Conservation (phyloP, 2,329 filamentous ascomycete genomes). For the Fusarium compactum region DNA sequence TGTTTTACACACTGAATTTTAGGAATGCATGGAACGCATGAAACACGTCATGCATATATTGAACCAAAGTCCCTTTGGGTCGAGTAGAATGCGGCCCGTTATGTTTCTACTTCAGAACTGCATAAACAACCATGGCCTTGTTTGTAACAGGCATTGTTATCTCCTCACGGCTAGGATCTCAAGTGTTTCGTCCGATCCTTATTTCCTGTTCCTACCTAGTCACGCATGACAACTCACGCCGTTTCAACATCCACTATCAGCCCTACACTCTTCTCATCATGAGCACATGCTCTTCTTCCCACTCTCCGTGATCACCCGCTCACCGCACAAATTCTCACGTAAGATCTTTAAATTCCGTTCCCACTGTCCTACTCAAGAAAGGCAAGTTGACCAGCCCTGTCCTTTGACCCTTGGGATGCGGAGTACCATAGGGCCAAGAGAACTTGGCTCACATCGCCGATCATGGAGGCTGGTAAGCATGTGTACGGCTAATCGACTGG, state of each 20-base stretch:
- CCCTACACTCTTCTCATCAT: conserved; percentile 25
- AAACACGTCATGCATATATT: conserved; percentile 20
- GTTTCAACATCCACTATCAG: conserved; percentile 21
- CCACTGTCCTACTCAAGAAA: neutral
- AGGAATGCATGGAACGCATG: conserved; percentile 8
- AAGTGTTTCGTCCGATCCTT: conserved; percentile 9
- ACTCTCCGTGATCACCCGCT: conserved; percentile 37
- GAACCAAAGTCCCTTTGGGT: conserved; percentile 30
- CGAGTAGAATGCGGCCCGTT: neutral
- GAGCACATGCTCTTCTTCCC: conserved; percentile 1
- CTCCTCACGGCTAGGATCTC: neutral
- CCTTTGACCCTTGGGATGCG: neutral
- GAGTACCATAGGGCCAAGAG: conserved; percentile 20
- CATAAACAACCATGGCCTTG: neutral
- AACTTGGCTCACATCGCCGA: conserved; percentile 30
- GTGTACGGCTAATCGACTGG: neutral
- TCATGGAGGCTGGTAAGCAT: conserved; percentile 19
- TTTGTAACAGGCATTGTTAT: conserved; percentile 1
- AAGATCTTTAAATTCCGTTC: conserved; percentile 42
- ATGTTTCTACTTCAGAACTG: neutral
- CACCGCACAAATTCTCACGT: conserved; percentile 42
- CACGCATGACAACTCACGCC: conserved; percentile 9
- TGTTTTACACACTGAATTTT: neutral
- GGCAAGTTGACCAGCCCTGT: neutral
- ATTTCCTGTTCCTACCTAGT: conserved; percentile 11